Percentiles rank a stretch among this genome's conserved stretches.
Conservation (phyloP, 1,139 yeast genomes). For the Saccharomyces hybrid region DNA sequence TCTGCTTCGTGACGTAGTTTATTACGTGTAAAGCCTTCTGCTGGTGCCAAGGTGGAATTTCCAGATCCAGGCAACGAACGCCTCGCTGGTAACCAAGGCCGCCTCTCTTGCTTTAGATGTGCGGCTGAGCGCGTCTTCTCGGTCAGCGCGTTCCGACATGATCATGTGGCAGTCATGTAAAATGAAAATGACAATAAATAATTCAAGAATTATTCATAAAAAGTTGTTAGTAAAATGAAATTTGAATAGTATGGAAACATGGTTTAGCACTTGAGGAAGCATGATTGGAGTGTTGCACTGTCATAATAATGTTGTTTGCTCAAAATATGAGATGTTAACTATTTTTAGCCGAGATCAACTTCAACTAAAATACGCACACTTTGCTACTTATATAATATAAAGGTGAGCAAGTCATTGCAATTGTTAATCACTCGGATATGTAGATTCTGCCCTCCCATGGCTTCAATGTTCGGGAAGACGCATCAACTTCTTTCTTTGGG, state of each 20-base stretch:
- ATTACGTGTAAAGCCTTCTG: too few relatives aligned
- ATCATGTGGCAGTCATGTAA: too few relatives aligned
- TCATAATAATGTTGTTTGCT: background rate
- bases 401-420: background rate
- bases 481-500: conserved; percentile 2
- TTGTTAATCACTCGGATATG: conserved; percentile 1
- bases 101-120: too few relatives aligned
- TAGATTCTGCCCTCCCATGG: conserved; percentile 15
- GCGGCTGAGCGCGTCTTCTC: too few relatives aligned
- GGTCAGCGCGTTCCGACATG: too few relatives aligned
- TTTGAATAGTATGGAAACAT: background rate
- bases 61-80: too few relatives aligned
- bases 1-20: too few relatives aligned
- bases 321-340: background rate
- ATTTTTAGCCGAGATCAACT: background rate
- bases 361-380: background rate
- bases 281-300: background rate
- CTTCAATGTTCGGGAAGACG: conserved; percentile 7
- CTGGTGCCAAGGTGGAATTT: too few relatives aligned
- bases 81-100: too few relatives aligned
- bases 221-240: conserved; percentile 6
- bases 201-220: conserved; percentile 4
- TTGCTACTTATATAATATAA: too few relatives aligned
- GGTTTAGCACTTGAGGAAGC: background rate
- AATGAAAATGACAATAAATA: conserved; percentile 9